These are phyloP conservation scores for Microcos paniculata DNA, from an alignment of 345 rosid species.

Conservation along the genomic window DNA sequence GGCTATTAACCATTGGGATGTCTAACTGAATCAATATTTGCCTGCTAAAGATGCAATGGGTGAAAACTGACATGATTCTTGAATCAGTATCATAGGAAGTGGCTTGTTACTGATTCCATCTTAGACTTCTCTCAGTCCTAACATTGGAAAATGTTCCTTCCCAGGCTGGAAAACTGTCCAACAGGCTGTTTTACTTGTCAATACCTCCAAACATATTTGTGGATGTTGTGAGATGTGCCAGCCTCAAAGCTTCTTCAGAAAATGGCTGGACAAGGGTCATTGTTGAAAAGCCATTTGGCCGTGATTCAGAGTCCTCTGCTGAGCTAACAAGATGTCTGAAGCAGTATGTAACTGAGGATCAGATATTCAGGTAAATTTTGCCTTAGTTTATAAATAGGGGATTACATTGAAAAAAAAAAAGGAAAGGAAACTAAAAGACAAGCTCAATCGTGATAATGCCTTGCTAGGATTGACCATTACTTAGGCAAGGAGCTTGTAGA, in stretches of 20 bases:
- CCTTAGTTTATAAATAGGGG: background rate
- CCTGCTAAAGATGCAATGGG: background rate
- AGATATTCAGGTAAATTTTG: constrained; percentile 71
- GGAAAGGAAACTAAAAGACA: background rate
- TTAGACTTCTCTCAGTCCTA: background rate
- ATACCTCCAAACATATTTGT: constrained; percentile 87
- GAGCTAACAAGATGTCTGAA: constrained; percentile 78
- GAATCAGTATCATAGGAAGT: background rate
- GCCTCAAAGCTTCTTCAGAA: constrained; percentile 64
- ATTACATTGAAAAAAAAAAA: background rate
- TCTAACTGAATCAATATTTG: background rate
- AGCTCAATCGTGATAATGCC: constrained; percentile 7
- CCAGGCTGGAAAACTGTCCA: constrained; percentile 70
- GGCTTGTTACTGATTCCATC: background rate
- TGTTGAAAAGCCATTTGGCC: constrained; percentile 94
- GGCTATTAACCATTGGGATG: background rate
- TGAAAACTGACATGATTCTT: background rate
- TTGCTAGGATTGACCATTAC: constrained; percentile 80
- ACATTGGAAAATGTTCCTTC: constrained; percentile 3
- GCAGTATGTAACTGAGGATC: constrained; percentile 77
- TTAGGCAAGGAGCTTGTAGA: constrained; percentile 96
- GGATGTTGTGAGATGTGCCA: constrained; percentile 76
- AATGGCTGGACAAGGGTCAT: constrained; percentile 92
- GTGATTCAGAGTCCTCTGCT: constrained; percentile 73
- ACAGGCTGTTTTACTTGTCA: constrained; percentile 82